These are phyloP conservation scores for Gastrolobium bilobum DNA, from an alignment of 306 rosid species.

Conservation along the genomic window DNA sequence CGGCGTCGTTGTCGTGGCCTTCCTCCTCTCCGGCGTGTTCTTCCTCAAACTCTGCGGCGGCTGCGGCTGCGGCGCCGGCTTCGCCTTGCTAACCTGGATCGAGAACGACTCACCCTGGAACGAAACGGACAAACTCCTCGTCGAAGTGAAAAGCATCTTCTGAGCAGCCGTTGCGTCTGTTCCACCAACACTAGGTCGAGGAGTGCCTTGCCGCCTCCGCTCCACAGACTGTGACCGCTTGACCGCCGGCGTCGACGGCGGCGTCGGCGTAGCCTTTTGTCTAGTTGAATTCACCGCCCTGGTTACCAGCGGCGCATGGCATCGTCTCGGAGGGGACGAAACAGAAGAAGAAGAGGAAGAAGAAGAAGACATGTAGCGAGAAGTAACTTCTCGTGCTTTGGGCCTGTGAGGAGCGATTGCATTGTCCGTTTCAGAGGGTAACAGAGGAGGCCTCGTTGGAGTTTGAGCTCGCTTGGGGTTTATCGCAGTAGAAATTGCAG, in stretches of 20 bases:
- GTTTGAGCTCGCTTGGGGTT: conserved; percentile 67
- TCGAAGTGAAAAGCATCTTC: conserved; percentile 80
- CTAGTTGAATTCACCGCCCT: conserved; percentile 56
- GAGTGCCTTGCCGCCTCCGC: conserved; percentile 67
- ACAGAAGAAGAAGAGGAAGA: conserved; percentile 57
- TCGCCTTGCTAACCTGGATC: conserved; percentile 76
- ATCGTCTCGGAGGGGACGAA: conserved; percentile 64
- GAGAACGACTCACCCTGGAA: conserved; percentile 95
- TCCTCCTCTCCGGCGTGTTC: conserved; percentile 84
- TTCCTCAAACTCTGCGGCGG: conserved; percentile 69
- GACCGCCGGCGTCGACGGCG: conserved; percentile 43
- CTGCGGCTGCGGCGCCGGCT: conserved; percentile 59
- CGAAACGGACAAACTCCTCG: conserved; percentile 89
- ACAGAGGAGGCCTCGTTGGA: conserved; percentile 70
- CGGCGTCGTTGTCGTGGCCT: conserved; percentile 52
- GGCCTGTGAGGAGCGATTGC: conserved; percentile 66
- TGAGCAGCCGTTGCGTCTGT: conserved; percentile 68
- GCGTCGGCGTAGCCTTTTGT: conserved; percentile 14
- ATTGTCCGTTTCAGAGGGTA: conserved; percentile 89
- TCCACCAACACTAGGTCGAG: conserved; percentile 56
- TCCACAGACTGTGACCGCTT: conserved; percentile 76
- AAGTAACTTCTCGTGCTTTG: conserved; percentile 77
- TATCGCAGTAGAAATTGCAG: conserved; percentile 73
- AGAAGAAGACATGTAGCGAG: conserved; percentile 81
- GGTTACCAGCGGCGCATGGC: conserved; percentile 69